Evolutionary conservation across 768 basidiomycete species (phyloP).

Genomic region (Melanogaster broomeanus): DNA sequence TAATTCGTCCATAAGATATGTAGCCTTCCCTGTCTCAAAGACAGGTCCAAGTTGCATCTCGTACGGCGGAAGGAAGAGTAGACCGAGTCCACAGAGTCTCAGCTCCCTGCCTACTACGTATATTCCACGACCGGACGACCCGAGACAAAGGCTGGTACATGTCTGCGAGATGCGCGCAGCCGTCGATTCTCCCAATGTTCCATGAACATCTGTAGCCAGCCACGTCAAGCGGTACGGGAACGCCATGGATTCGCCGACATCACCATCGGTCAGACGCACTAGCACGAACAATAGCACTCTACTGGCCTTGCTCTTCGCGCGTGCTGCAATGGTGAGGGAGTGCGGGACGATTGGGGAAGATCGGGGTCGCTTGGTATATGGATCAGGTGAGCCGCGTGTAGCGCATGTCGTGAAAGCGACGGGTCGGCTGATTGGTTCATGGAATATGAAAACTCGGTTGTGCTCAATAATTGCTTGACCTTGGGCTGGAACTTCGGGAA

Average conservation of each 20-base stretch:
- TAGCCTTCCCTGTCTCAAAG: slow-evolving; percentile 23
- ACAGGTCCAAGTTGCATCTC: slow-evolving; percentile 31
- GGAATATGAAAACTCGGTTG: slow-evolving; percentile 27
- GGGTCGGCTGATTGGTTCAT: slow-evolving; percentile 21
- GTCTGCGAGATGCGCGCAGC: neutral
- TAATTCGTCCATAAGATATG: slow-evolving; percentile 16
- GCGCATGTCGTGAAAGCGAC: slow-evolving; percentile 30
- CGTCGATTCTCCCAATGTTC: neutral
- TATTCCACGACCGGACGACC: slow-evolving; percentile 30
- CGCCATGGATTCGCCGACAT: neutral
- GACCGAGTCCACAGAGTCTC: slow-evolving; percentile 21
- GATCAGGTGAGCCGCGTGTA: slow-evolving; percentile 4
- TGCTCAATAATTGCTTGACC: slow-evolving; percentile 22
- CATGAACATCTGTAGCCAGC: slow-evolving; percentile 12
- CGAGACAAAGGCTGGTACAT: slow-evolving; percentile 23
- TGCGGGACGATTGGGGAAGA: neutral
- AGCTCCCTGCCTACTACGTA: slow-evolving; percentile 26
- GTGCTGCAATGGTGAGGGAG: slow-evolving; percentile 28
- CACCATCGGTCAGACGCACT: slow-evolving; percentile 17
- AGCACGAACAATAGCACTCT: slow-evolving; percentile 26
- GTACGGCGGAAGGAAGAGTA: slow-evolving; percentile 27
- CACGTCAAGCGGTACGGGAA: slow-evolving; percentile 24
- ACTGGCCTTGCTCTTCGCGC: slow-evolving; percentile 11
- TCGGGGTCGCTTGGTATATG: neutral
- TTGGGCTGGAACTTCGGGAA: slow-evolving; percentile 22